phyloP scores from a whole-genome alignment of 176 grass and related monocot species.

The Secale cereale region DNA sequence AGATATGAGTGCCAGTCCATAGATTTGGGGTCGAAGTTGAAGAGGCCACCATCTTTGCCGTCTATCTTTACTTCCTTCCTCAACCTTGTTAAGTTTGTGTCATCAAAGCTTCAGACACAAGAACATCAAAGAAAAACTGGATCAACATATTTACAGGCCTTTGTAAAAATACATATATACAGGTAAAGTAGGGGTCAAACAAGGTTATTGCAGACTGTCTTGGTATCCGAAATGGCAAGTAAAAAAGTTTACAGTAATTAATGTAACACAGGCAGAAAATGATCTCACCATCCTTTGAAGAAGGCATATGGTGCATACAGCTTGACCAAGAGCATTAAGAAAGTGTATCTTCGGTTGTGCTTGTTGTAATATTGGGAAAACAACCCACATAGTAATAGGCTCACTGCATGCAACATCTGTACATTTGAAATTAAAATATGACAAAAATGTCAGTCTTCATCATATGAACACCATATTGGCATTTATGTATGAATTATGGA shows the following conservation, averaged over 20 bases:
- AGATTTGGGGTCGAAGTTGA: conserved; percentile 1
- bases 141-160: neutral
- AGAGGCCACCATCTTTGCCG: neutral
- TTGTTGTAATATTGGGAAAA: neutral
- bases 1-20: conserved; percentile 16
- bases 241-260: neutral
- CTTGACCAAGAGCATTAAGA: neutral
- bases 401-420: conserved; percentile 7
- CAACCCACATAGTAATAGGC: neutral
- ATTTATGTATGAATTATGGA: neutral
- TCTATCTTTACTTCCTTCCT: neutral
- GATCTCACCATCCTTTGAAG: conserved; percentile 30
- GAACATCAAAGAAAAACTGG: neutral
- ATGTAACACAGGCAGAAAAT: neutral
- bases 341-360: neutral
- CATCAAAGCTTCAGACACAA: conserved; percentile 3
- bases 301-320: conserved; percentile 20
- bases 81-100: conserved; percentile 4
- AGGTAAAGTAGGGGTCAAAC: neutral
- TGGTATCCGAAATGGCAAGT: neutral
- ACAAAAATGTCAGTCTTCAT: neutral
- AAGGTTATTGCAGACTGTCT: neutral
- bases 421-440: neutral
- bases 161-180: no score
- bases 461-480: neutral